A percentile compares a stretch with the other conserved stretches of the same genome.
These are phyloP conservation scores for Botrytis tulipae DNA, from an alignment of 2,329 filamentous ascomycete species.

Conservation along the genomic window DNA sequence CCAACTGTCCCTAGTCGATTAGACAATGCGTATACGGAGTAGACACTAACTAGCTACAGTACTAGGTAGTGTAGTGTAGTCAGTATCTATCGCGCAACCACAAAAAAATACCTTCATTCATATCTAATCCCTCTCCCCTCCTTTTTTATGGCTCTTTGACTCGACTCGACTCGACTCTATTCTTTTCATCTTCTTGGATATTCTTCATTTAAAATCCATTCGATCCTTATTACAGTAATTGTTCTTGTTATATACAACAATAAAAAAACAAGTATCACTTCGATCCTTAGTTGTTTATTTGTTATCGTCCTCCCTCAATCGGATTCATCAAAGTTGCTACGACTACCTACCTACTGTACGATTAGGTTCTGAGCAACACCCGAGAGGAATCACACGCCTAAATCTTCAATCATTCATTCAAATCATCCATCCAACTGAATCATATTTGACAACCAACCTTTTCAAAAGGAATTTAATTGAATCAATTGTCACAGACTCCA, in stretches of 20 bases:
- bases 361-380: not conserved
- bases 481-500: not conserved
- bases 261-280: not conserved
- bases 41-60: not conserved
- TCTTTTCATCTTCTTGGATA: not conserved
- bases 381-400: conserved; percentile 6
- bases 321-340: not conserved
- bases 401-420: conserved; percentile 4
- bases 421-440: conserved; percentile 1
- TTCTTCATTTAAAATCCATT: not conserved
- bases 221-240: not conserved
- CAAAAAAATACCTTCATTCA: not conserved
- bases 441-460: not conserved
- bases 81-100: not conserved
- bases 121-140: not conserved
- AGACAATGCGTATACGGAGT: not conserved
- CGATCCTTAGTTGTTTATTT: not conserved
- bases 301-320: not conserved
- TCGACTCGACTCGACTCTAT: not conserved
- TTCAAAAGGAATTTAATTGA: not conserved
- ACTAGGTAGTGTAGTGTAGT: not conserved
- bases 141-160: not conserved
- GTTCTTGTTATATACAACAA: not conserved
- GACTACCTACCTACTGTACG: not conserved
- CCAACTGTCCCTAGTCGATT: not conserved